A percentile compares a stretch with the other conserved stretches of the same genome.
Evolutionary conservation across 495 filamentous ascomycete species (phyloP).

Genomic region (Neurospora sp.): DNA sequence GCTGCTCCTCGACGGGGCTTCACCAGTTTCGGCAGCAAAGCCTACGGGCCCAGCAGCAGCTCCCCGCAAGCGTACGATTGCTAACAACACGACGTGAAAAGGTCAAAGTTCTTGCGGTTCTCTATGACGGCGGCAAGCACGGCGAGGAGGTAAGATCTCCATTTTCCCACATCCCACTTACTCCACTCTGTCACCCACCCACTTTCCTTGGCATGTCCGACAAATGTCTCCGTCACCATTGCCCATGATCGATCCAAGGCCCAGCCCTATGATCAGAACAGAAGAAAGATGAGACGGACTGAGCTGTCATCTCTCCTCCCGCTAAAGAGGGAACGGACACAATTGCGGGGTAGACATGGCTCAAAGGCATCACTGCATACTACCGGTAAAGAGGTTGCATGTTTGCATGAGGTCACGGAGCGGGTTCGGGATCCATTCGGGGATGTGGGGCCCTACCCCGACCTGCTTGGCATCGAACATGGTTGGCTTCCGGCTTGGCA

Average conservation of each 20-base stretch:
- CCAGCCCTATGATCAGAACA: not conserved
- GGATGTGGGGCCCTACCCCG: not conserved
- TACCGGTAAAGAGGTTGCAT: not conserved
- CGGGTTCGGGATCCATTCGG: not conserved
- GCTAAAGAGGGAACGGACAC: not conserved
- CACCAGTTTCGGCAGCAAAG: constrained; percentile 6
- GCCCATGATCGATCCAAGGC: not conserved
- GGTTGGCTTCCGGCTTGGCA: not conserved
- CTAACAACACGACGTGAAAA: constrained; percentile 41
- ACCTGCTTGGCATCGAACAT: not conserved
- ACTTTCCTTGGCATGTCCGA: not conserved
- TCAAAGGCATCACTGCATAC: not conserved
- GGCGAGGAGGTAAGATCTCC: constrained; percentile 36
- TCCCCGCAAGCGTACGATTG: constrained; percentile 18
- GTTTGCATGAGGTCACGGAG: not conserved
- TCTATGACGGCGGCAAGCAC: constrained; percentile 47
- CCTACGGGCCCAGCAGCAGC: constrained; percentile 4
- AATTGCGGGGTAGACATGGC: not conserved
- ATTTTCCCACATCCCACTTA: constrained; percentile 1
- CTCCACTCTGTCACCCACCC: not conserved
- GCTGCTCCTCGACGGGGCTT: not conserved
- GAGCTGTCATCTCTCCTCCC: not conserved
- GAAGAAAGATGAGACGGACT: not conserved
- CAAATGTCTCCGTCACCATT: not conserved
- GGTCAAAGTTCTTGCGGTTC: constrained; percentile 47